A percentile compares a stretch with the other conserved stretches of the same genome.
These are phyloP conservation scores for Catharanthus roseus DNA, from an alignment of 257 asterid species.

Conservation along the genomic window DNA sequence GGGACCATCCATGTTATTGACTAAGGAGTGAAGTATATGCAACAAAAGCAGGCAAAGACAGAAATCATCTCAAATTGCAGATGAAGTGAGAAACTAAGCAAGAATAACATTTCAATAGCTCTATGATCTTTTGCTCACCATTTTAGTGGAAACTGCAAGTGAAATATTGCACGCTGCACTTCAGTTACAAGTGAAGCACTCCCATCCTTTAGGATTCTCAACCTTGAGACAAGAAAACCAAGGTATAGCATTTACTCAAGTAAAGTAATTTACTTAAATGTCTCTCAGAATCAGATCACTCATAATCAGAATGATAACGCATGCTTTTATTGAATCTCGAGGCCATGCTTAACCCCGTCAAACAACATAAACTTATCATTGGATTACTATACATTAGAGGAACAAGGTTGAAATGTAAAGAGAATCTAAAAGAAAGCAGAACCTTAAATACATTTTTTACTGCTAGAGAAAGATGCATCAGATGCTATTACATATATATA, in stretches of 20 bases:
- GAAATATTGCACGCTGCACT: not conserved
- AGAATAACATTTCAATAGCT: not conserved
- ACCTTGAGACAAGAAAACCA: not conserved
- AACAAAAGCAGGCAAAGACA: not conserved
- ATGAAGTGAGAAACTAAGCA: not conserved
- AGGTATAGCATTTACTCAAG: not conserved
- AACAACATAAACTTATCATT: no score
- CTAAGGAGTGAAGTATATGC: not conserved
- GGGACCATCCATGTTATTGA: not conserved
- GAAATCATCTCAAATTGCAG: not conserved
- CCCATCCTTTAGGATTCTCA: not conserved
- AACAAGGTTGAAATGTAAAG: no score
- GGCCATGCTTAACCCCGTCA: no score
- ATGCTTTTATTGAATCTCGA: no score
- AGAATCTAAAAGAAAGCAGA: no score
- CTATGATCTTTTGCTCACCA: not conserved
- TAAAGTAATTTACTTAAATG: not conserved
- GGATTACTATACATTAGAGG: no score
- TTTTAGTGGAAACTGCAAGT: not conserved
- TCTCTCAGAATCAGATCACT: no score
- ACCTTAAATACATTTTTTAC: no score
- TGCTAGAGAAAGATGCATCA: not conserved
- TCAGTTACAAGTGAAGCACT: not conserved
- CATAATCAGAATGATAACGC: no score
- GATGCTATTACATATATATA: not conserved